Conservation (phyloP, 2,329 filamentous ascomycete species). For the Ophiostoma tasmaniense region DNA sequence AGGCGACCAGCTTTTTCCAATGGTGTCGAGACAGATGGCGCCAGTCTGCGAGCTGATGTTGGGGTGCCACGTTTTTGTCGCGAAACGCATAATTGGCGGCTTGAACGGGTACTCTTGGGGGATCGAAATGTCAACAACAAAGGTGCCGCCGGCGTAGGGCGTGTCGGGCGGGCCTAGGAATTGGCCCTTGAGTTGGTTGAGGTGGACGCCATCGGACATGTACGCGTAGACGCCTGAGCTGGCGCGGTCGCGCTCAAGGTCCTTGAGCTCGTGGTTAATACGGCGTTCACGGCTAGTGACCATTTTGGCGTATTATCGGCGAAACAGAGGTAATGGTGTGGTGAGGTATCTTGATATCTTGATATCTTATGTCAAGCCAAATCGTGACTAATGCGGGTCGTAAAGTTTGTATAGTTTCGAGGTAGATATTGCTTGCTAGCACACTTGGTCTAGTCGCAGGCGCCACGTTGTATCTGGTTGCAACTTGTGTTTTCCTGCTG, state of each 20-base stretch:
- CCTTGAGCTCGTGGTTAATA: slow-evolving; percentile 66
- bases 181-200: slow-evolving; percentile 74
- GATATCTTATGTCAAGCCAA: neutral
- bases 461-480: too few relatives aligned
- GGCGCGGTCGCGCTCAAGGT: slow-evolving; percentile 62
- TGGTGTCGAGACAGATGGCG: slow-evolving; percentile 91
- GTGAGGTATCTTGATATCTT: neutral
- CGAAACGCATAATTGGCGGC: slow-evolving; percentile 82
- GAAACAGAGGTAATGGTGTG: neutral
- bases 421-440: too few relatives aligned
- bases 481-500: too few relatives aligned
- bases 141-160: slow-evolving; percentile 82
- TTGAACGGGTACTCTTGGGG: slow-evolving; percentile 89
- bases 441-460: too few relatives aligned
- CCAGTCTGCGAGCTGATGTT: slow-evolving; percentile 94
- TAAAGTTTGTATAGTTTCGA: neutral
- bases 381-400: neutral
- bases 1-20: slow-evolving; percentile 85
- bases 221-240: slow-evolving; percentile 68
- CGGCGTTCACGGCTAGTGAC: slow-evolving; percentile 47
- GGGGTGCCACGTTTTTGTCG: slow-evolving; percentile 93
- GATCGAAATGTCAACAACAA: slow-evolving; percentile 75
- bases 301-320: slow-evolving; percentile 30
- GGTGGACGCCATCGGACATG: slow-evolving; percentile 47
- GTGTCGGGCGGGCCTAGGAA: slow-evolving; percentile 86